Evolutionary conservation across 805 yeast genomes (phyloP), one percentile per base, ranked within the genome.

Genomic region (Starmera dryadoides): DNA sequence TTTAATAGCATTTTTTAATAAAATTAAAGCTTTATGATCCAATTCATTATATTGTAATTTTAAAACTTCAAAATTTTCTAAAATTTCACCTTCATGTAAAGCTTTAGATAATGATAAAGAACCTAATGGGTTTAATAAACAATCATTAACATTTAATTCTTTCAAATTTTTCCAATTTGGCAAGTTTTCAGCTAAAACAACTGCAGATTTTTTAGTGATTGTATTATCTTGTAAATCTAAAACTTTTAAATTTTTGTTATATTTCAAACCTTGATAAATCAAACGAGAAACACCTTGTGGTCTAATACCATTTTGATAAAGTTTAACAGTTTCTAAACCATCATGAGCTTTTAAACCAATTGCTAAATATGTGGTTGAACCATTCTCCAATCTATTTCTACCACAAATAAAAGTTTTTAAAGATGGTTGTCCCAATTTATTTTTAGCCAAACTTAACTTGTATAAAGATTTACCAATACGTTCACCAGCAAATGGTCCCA

Each of bases 401-500:
- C 98, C 98, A 65, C 99, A 93, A 53, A 93, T 76, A 49, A 93
- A 91, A 2, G 97, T 86, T 53, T 82, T 80, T 56, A 88, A 73
- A 39, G 75, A 64, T 18, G 73, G 67, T 32, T 64, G 63, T 23
- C 57, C 52, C n/a, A 60, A 58, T 36, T 60, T 60, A 46, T 67
- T 59, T 63, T 88, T 88, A 41, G 79, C 81, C 37, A 59, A 60
- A 17, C 93, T 78, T 47, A 91, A 72, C 49, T 74, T 71, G 64
- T 69, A 86, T 35, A 93, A 73, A 4, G 96, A 86, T 52, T 79
- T 78, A 43, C 97, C 99, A 45, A 93, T 85, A 59, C 95, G 77
- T 41, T 91, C 82, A 52, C 99, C 98, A 1, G 98, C 95, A 59
- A 84, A 84, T 20, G 99, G 99, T 28, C 99, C 99, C 79, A 93